These are phyloP conservation scores for Gnomoniopsis sp. DNA, from an alignment of 2,329 filamentous ascomycete species.

Conservation along the genomic window DNA sequence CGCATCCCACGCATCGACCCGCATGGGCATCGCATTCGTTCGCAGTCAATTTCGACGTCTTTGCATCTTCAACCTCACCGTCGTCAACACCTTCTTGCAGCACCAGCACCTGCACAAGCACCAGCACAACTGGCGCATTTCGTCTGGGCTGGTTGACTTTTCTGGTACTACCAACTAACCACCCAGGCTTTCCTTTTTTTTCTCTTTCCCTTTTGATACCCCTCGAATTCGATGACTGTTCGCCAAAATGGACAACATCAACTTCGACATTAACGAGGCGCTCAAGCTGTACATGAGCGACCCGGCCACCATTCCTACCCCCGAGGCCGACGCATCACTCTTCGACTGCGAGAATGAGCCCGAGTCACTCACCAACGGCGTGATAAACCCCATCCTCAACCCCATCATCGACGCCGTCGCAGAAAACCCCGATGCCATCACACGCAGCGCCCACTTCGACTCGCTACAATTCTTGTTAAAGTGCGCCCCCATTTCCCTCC, in stretches of 20 bases:
- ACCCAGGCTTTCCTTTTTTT: not conserved
- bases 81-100: not conserved
- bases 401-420: constrained; percentile 90
- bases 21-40: not conserved
- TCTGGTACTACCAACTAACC: not conserved
- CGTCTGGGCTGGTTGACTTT: not conserved
- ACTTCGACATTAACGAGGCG: constrained; percentile 94
- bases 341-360: constrained; percentile 92
- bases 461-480: constrained; percentile 95
- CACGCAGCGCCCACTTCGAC: constrained; percentile 76
- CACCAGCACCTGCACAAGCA: not conserved
- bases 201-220: constrained; percentile 1
- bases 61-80: not conserved
- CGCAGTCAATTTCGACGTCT: not conserved
- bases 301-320: constrained; percentile 75
- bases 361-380: constrained; percentile 70
- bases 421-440: constrained; percentile 86
- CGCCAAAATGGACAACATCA: constrained; percentile 65
- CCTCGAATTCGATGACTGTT: too few relatives aligned
- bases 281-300: constrained; percentile 97
- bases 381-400: constrained; percentile 85
- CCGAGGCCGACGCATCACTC: constrained; percentile 78
- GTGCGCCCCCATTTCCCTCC: constrained; percentile 65
- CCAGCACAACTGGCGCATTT: not conserved
- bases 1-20: not conserved